Evolutionary conservation across 768 basidiomycete genomes (phyloP).

Genomic region (Tricholomella constricta): DNA sequence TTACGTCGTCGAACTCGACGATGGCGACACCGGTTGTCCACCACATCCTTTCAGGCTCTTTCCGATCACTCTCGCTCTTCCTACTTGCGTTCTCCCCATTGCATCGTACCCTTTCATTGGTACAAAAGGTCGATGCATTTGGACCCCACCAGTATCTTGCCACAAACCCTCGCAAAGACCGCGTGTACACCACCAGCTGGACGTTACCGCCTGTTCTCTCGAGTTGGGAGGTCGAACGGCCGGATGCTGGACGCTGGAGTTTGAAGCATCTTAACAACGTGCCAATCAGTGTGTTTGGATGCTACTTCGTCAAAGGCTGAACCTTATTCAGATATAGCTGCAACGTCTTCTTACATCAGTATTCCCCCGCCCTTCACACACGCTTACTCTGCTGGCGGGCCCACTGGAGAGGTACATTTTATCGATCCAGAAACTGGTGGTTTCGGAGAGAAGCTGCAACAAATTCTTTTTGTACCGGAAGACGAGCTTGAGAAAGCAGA

Average conservation of each 20-base stretch:
- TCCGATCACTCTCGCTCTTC: slow-evolving; percentile 52
- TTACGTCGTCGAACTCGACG: slow-evolving; percentile 9
- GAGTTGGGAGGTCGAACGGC: slow-evolving; percentile 43
- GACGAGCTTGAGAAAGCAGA: slow-evolving; percentile 45
- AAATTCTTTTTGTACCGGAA: slow-evolving; percentile 47
- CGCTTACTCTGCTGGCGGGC: slow-evolving; percentile 53
- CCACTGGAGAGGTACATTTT: slow-evolving; percentile 49
- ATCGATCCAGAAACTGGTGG: slow-evolving; percentile 38
- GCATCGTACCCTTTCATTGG: slow-evolving; percentile 38
- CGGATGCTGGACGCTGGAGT: slow-evolving; percentile 24
- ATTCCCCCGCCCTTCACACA: slow-evolving; percentile 49
- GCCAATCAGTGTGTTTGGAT: slow-evolving; percentile 42
- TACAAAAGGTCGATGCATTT: slow-evolving; percentile 44
- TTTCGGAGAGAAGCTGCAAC: slow-evolving; percentile 45
- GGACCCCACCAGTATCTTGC: slow-evolving; percentile 57
- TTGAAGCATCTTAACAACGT: slow-evolving; percentile 44
- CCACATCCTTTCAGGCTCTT: slow-evolving; percentile 50
- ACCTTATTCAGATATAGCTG: slow-evolving; percentile 33
- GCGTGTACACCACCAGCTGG: slow-evolving; percentile 54
- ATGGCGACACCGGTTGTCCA: slow-evolving; percentile 15
- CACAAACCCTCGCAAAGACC: slow-evolving; percentile 32
- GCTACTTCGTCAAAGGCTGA: background rate
- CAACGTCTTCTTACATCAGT: slow-evolving; percentile 54
- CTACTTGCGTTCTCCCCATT: slow-evolving; percentile 50
- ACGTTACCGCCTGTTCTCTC: slow-evolving; percentile 46